Percentiles rank a stretch among this genome's conserved stretches.
Evolutionary conservation across 139 green algal genomes (phyloP).

Genomic region (Dunaliella sp.): DNA sequence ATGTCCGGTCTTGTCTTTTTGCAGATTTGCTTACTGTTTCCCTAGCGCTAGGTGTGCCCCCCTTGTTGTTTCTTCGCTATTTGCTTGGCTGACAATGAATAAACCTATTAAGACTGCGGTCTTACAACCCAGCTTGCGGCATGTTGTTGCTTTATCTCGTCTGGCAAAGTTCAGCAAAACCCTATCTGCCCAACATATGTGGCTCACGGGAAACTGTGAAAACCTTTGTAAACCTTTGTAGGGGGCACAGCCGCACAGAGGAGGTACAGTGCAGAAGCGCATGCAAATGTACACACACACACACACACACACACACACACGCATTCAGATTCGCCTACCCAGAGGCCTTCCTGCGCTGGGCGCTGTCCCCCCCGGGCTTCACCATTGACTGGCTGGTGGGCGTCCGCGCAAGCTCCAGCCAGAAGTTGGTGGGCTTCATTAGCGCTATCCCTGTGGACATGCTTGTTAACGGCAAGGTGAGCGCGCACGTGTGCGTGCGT

Average conservation of each 20-base stretch:
- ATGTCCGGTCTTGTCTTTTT: too few species aligned
- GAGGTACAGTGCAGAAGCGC: background rate
- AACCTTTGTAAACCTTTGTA: background rate
- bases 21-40: too few species aligned
- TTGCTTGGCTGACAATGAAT: too few species aligned
- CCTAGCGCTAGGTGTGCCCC: too few species aligned
- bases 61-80: too few species aligned
- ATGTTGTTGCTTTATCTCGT: too few species aligned
- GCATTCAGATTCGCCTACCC: slow-evolving; percentile 47
- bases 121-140: too few species aligned
- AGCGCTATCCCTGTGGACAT: slow-evolving; percentile 71
- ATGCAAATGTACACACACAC: background rate
- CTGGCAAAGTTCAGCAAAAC: too few species aligned
- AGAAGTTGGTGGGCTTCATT: slow-evolving; percentile 94
- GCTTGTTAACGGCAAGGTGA: slow-evolving; percentile 22
- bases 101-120: too few species aligned
- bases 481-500: background rate
- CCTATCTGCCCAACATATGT: background rate
- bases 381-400: slow-evolving; percentile 75
- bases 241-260: too few species aligned
- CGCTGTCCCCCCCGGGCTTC: slow-evolving; percentile 84
- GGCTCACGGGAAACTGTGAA: background rate
- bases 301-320: background rate
- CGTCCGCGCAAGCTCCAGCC: slow-evolving; percentile 59
- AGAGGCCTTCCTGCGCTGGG: slow-evolving; percentile 82